A percentile compares a stretch with the other conserved stretches of the same genome.
These are phyloP conservation scores for Pseudoscleropodium purum DNA, from an alignment of 225 moss, liverwort and hornwort species.

Conservation along the genomic window DNA sequence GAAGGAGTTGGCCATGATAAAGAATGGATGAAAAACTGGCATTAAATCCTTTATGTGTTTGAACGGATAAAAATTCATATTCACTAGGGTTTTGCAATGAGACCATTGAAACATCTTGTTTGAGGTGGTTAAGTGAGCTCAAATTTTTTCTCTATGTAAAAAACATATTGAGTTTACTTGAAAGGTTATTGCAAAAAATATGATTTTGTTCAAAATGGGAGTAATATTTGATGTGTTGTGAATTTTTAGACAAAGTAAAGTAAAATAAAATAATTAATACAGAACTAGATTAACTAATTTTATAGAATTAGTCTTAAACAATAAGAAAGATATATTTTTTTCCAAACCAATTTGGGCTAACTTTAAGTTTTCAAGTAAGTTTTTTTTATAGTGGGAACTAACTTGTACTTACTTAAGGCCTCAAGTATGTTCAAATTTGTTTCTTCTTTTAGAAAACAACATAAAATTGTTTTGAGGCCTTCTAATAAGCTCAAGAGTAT, in stretches of 20 bases:
- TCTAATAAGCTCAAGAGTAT: not conserved
- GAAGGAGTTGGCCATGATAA: not conserved
- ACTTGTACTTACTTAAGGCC: not conserved
- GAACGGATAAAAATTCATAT: not conserved
- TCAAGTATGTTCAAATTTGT: not conserved
- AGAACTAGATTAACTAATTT: not conserved
- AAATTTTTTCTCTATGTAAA: not conserved
- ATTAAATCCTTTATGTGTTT: not conserved
- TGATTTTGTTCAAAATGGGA: not conserved
- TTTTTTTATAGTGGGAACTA: not conserved
- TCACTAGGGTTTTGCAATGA: not conserved
- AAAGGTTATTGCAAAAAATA: not conserved
- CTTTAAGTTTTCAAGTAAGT: not conserved
- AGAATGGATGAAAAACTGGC: not conserved
- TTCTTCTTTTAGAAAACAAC: not conserved
- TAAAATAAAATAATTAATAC: not conserved
- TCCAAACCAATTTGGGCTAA: not conserved
- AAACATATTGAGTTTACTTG: rapidly evolving
- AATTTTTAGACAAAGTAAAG: not conserved
- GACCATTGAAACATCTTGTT: not conserved
- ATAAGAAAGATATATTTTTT: not conserved
- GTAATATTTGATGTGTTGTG: not conserved
- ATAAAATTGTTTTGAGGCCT: not conserved
- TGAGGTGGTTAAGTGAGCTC: not conserved
- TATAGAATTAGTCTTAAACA: not conserved